Evolutionary conservation across 2,329 filamentous ascomycete species (phyloP).

Genomic region (Sporothrix brasiliensis): DNA sequence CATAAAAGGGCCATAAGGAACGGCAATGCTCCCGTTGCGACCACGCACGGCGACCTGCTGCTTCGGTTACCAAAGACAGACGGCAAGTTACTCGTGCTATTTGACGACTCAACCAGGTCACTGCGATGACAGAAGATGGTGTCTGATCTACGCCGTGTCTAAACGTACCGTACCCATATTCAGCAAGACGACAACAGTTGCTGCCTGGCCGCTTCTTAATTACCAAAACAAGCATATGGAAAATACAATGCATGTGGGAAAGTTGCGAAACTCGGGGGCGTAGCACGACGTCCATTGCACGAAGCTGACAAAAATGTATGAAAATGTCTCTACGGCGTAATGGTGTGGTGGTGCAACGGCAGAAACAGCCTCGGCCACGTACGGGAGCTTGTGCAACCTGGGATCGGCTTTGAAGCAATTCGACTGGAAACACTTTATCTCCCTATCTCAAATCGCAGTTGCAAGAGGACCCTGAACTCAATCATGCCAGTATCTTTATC

Average conservation of each 20-base stretch:
- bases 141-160: background rate
- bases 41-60: constrained; percentile 3
- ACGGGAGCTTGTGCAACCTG: background rate
- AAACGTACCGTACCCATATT: background rate
- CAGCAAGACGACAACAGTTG: background rate
- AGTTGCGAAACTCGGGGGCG: background rate
- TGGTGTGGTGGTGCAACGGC: background rate
- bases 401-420: background rate
- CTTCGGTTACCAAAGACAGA: background rate
- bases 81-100: background rate
- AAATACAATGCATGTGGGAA: background rate
- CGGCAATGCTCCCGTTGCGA: background rate
- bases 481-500: background rate
- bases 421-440: background rate
- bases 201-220: constrained; percentile 21
- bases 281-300: background rate
- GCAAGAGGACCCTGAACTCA: background rate
- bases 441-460: background rate
- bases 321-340: background rate
- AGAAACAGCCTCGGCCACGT: constrained; percentile 17
- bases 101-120: background rate
- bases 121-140: background rate
- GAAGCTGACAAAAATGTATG: background rate
- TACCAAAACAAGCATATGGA: constrained; percentile 8
- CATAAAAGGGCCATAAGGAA: background rate